Evolutionary conservation across 2,329 filamentous ascomycete genomes (phyloP).

Genomic region (Gnomoniopsis sp.): DNA sequence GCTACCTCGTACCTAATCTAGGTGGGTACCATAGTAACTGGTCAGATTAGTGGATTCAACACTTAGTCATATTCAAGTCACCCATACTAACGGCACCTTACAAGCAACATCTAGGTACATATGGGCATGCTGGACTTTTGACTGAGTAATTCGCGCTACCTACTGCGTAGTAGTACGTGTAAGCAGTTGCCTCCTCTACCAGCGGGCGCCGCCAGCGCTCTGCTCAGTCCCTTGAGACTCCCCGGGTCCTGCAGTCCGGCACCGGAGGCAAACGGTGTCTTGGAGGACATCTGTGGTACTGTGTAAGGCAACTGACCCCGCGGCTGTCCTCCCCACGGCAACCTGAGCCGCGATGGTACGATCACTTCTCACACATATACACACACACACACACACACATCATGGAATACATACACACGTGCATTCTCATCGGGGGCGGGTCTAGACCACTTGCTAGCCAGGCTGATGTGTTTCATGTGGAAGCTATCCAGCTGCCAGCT

Average conservation of each 20-base stretch:
- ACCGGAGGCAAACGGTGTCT: not conserved
- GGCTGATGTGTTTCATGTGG: conserved; percentile 16
- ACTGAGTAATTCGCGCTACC: no score
- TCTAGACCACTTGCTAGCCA: conserved; percentile 11
- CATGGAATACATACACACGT: no score
- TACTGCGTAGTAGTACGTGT: no score
- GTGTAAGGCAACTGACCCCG: no score
- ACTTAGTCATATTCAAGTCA: not conserved
- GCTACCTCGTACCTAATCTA: no score
- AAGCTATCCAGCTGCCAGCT: conserved; percentile 7
- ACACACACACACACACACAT: no score
- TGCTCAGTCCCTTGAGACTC: not conserved
- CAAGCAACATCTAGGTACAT: no score
- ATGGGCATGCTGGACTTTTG: no score
- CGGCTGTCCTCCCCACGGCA: conserved; percentile 11
- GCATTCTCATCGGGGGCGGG: not conserved
- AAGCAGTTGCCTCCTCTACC: not conserved
- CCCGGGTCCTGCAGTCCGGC: not conserved
- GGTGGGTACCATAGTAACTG: no score
- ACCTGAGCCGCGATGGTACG: conserved; percentile 7
- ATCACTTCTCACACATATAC: conserved; percentile 3
- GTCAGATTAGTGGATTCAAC: no score
- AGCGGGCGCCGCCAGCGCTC: not conserved
- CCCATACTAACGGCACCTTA: no score
- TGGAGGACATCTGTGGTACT: not conserved